Conservation (phyloP, 2,329 filamentous ascomycete genomes). For the Neurospora crassa region DNA sequence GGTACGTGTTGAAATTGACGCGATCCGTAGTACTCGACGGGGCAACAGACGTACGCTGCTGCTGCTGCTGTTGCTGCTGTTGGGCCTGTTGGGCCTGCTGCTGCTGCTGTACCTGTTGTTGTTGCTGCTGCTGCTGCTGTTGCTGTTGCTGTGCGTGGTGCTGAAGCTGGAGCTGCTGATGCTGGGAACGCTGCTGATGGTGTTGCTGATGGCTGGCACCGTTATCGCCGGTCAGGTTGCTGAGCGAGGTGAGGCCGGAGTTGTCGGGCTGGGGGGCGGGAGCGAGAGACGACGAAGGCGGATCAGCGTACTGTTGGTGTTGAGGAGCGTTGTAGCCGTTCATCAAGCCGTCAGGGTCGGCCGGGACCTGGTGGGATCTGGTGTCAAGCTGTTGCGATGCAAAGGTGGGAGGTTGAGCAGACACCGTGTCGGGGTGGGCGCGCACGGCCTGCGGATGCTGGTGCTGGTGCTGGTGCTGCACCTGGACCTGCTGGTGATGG, state of each 20-base stretch:
- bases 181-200: slow-evolving; percentile 9
- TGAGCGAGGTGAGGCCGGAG: slow-evolving; percentile 18
- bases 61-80: slow-evolving; percentile 13
- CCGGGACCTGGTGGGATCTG: slow-evolving; percentile 16
- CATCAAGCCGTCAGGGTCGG: slow-evolving; percentile 19
- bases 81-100: slow-evolving; percentile 10
- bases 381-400: slow-evolving; percentile 19
- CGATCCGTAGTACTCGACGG: slow-evolving; percentile 12
- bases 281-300: slow-evolving; percentile 14
- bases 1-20: slow-evolving; percentile 17
- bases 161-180: slow-evolving; percentile 7
- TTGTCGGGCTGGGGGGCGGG: slow-evolving; percentile 16
- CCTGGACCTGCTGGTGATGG: neutral
- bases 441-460: slow-evolving; percentile 17
- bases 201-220: slow-evolving; percentile 10
- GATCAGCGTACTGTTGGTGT: slow-evolving; percentile 18
- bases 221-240: slow-evolving; percentile 13
- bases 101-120: slow-evolving; percentile 9
- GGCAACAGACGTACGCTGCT: slow-evolving; percentile 11
- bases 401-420: slow-evolving; percentile 13
- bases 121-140: slow-evolving; percentile 12
- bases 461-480: slow-evolving; percentile 2
- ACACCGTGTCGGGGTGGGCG: slow-evolving; percentile 18
- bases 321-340: slow-evolving; percentile 18
- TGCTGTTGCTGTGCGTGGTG: slow-evolving; percentile 7